Conservation (phyloP, 345 rosid genomes). For the Combretum micranthum region DNA sequence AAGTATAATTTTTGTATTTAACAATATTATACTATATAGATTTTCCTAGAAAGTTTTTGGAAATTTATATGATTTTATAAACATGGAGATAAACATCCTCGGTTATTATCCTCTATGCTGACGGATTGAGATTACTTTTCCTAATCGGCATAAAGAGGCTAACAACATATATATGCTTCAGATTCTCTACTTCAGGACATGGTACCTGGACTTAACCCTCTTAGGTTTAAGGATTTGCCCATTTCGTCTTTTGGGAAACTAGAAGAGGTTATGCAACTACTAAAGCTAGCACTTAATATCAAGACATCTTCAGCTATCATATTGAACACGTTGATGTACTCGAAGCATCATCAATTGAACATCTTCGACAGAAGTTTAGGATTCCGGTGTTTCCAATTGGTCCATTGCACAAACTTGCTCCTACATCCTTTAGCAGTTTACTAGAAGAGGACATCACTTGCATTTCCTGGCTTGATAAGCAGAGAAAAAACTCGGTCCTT, state of each 20-base stretch:
- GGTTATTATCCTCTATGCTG: no score
- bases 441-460: conserved; percentile 19
- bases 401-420: conserved; percentile 8
- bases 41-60: no score
- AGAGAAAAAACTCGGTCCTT: conserved; percentile 13
- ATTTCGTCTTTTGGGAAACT: conserved; percentile 1
- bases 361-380: conserved; percentile 1
- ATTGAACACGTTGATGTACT: conserved; percentile 13
- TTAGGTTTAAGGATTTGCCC: conserved; percentile 24
- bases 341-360: conserved; percentile 6
- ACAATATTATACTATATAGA: no score
- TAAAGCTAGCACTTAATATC: neutral
- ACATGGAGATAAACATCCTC: no score
- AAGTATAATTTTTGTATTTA: no score
- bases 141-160: no score
- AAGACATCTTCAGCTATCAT: conserved; percentile 5
- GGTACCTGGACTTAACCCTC: conserved; percentile 11
- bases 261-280: conserved; percentile 1
- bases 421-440: conserved; percentile 10
- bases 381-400: conserved; percentile 15
- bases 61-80: no score
- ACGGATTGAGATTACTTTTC: no score
- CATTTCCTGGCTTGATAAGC: conserved; percentile 24
- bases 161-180: neutral
- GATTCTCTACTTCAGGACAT: conserved; percentile 10